Evolutionary conservation across 2,329 filamentous ascomycete genomes (phyloP).

Genomic region (Pezicula radicicola): DNA sequence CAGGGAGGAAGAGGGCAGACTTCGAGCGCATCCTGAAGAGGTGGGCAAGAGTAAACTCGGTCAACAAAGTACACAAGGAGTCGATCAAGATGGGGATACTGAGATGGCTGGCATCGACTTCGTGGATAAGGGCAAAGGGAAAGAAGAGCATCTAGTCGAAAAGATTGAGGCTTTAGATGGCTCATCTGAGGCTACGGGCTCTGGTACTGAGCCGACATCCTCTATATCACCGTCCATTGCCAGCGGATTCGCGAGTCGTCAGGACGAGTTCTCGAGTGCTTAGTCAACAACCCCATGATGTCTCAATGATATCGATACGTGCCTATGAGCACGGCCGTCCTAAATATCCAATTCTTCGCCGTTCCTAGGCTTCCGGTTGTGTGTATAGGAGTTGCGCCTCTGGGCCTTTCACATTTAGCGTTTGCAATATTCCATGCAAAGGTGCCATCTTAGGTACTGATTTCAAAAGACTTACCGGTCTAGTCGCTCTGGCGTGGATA

Average conservation of each 20-base stretch:
- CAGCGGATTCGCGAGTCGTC: not conserved
- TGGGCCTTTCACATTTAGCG: too few relatives aligned
- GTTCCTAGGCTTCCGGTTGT: too few relatives aligned
- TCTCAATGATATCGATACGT: too few relatives aligned
- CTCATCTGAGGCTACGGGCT: not conserved
- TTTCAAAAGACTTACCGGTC: too few relatives aligned
- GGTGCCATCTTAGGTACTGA: too few relatives aligned
- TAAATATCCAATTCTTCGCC: too few relatives aligned
- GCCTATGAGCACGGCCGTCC: too few relatives aligned
- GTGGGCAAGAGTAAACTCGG: not conserved
- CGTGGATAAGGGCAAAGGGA: not conserved
- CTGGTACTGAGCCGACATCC: not conserved
- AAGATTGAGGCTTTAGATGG: not conserved
- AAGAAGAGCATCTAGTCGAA: not conserved
- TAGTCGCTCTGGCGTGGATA: too few relatives aligned
- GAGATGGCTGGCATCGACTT: not conserved
- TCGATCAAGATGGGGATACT: not conserved
- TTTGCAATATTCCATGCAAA: too few relatives aligned
- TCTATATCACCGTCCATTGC: not conserved
- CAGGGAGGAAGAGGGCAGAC: slow-evolving; percentile 1
- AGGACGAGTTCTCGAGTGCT: not conserved
- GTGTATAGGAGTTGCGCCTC: too few relatives aligned
- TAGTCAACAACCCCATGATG: too few relatives aligned
- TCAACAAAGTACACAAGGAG: not conserved
- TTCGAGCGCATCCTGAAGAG: not conserved